A percentile compares a stretch with the other conserved stretches of the same genome.
Conservation (phyloP, 2,329 filamentous ascomycete species). For the Catunica adiposa region DNA sequence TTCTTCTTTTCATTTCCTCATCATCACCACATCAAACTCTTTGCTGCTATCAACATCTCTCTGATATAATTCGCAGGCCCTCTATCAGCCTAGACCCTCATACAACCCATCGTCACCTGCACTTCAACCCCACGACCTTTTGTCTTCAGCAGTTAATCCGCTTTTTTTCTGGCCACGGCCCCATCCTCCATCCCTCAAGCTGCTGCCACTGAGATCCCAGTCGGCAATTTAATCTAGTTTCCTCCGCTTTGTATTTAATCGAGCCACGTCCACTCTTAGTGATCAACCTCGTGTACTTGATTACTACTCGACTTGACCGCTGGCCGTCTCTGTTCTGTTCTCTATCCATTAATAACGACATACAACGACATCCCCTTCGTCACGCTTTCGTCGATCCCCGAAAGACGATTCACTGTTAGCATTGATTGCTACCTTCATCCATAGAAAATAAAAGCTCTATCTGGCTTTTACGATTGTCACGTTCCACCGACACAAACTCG, state of each 20-base stretch:
- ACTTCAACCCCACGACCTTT: not conserved
- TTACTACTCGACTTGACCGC: not conserved
- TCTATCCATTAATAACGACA: not conserved
- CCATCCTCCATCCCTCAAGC: not conserved
- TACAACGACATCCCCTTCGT: no score
- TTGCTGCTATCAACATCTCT: not conserved
- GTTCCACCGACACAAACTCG: not conserved
- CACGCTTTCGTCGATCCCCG: not conserved
- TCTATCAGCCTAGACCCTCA: not conserved
- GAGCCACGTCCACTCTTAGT: not conserved
- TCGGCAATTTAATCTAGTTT: not conserved
- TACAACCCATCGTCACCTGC: not conserved
- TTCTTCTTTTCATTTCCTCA: constrained; percentile 4
- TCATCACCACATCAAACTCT: not conserved
- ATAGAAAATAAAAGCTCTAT: not conserved
- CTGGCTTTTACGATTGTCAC: not conserved
- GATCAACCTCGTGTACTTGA: not conserved
- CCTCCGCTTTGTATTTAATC: not conserved
- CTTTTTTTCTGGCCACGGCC: not conserved
- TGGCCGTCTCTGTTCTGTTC: not conserved
- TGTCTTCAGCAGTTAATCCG: not conserved
- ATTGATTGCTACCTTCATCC: not conserved
- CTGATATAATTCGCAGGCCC: no score
- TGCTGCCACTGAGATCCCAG: not conserved
- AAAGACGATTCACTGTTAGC: not conserved